phyloP scores from a whole-genome alignment of 148 eudicot species.

The Cornus controversa region DNA sequence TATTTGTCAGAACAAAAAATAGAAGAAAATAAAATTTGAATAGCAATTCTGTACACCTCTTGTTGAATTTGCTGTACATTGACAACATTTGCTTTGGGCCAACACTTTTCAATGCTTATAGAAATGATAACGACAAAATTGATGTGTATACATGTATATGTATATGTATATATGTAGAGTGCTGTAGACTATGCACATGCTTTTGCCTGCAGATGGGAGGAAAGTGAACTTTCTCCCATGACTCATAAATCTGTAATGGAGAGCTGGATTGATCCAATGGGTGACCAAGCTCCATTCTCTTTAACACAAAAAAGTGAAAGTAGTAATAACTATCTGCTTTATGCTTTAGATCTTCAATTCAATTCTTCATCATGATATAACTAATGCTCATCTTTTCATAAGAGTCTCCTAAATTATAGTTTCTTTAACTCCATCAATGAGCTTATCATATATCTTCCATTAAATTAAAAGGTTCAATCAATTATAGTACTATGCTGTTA shows the following conservation, averaged over 20 bases:
- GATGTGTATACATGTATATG: neutral
- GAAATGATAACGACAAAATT: too few species aligned
- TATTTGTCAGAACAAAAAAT: too few species aligned
- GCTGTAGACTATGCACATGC: neutral
- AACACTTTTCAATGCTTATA: too few species aligned
- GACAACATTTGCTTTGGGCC: too few species aligned
- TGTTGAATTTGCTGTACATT: too few species aligned
- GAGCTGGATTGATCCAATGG: neutral
- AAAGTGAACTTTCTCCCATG: neutral
- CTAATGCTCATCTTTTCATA: neutral
- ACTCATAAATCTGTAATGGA: neutral
- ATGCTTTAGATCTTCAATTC: slow-evolving; percentile 1
- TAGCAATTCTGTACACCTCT: too few species aligned
- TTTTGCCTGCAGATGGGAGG: neutral
- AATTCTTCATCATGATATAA: neutral
- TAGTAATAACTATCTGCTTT: neutral
- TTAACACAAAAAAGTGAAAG: neutral
- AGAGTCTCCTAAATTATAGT: slow-evolving; percentile 3
- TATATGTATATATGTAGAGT: too few species aligned
- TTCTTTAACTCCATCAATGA: neutral
- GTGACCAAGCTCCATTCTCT: neutral
- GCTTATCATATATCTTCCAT: neutral
- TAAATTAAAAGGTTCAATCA: neutral
- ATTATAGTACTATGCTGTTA: too few species aligned
- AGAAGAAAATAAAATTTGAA: too few species aligned